Evolutionary conservation across 345 rosid species (phyloP).

Genomic region (Gossypium turneri): DNA sequence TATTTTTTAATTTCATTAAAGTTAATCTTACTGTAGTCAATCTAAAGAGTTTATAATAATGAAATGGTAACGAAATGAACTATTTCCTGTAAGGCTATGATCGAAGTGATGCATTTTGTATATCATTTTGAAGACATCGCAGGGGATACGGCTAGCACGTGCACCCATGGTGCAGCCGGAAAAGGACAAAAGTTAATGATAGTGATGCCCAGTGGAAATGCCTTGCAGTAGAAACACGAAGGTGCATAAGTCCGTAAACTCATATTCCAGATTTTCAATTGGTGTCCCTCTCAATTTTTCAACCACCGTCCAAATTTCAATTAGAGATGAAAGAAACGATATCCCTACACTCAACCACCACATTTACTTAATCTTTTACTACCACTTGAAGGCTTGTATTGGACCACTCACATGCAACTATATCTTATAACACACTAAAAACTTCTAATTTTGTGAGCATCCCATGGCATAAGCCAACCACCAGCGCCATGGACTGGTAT

Average conservation of each 20-base stretch:
- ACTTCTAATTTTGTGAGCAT: background rate
- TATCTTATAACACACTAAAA: background rate
- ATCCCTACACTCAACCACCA: background rate
- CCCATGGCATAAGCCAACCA: background rate
- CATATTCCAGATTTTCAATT: background rate
- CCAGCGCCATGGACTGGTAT: slow-evolving; percentile 70
- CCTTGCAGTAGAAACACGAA: background rate
- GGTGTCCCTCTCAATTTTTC: background rate
- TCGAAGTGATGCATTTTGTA: too few relatives aligned
- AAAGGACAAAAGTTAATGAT: too few relatives aligned
- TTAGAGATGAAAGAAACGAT: background rate
- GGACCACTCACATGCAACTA: background rate
- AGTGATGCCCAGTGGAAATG: too few relatives aligned
- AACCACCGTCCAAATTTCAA: background rate
- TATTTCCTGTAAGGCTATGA: too few relatives aligned
- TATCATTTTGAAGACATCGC: too few relatives aligned
- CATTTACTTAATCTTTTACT: background rate
- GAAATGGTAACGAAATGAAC: too few relatives aligned
- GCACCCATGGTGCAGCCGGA: too few relatives aligned
- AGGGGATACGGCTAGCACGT: too few relatives aligned
- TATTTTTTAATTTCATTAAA: too few relatives aligned
- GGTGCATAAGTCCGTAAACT: background rate
- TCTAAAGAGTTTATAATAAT: too few relatives aligned
- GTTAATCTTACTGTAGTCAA: too few relatives aligned
- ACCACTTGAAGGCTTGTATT: background rate